Base-by-base conservation (phyloP, 2,329 filamentous ascomycete genomes). In the Aspergillus amoenus region DNA sequence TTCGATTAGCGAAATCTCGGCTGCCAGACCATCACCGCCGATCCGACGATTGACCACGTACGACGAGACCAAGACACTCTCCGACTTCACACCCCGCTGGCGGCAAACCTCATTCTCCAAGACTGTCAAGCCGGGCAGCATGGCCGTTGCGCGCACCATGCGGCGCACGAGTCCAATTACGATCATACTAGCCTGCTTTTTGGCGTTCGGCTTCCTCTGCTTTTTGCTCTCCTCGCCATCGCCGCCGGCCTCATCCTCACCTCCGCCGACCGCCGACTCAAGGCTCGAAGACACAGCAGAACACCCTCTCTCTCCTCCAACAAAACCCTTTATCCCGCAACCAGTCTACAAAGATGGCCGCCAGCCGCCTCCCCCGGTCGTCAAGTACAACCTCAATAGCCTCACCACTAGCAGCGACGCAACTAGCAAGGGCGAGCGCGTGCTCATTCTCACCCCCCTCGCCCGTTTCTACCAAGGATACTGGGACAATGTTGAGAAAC, bases 311-410 rank as follows among this genome's bases (percentile, higher is more conserved):
- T 91, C 87, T 11, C 89, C 88, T 58, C 88, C 88, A 9, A 90
- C 88, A 21, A 85, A 89, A 57, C 87, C 88, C 34, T 91, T 90
- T 76, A 82, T 84, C 68, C 78, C 83, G 22, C 84, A 85, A 64
- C 77, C 76, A 57, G 40, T 68, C 27, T 67, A 69, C 46, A 59
- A 66, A 30, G 83, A 80, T 70, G 82, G 73, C 58, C 81, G 76
- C 64, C 70, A 76, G 55, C 79, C 81, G 43, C 88, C 92, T 48
- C 92, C 93, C 53, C 93, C 93, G 8, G 93, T 99, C 46, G 85
- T 90, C 39, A 92, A 91, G 73, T 97, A 97, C 80, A 87, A 95
- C 73, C 88, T 99, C 77, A 97, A 97, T 81, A 93, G 93, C 76
- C 85, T 97, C 66, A 97, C 93, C 43, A 90, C 90, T 57, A 89